Evolutionary conservation across 257 asterid species (phyloP), one percentile per base, ranked within the genome.

Genomic region (Plantago elongata): DNA sequence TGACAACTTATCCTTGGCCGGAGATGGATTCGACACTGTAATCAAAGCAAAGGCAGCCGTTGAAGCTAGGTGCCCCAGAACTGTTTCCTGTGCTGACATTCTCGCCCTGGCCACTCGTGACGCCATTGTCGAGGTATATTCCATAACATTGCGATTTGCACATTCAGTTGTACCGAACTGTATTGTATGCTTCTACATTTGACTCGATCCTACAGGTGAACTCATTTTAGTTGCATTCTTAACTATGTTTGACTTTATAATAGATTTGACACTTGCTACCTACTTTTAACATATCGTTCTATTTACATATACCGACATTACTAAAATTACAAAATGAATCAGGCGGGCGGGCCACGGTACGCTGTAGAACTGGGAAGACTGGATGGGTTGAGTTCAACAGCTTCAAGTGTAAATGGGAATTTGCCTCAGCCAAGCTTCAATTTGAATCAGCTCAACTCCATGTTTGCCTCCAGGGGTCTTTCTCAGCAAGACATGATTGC

Each of bases 21-120:
- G 98, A 69, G 98, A 91, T 17, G 98, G 98, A 34, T 91, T 91
- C 54, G 98, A 91, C 74, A 74, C 95, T 0, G 89, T 91, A 5
- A 69, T 88, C 65, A 91, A 84, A 66, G 98, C 98, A 11, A 88
- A 88, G 62, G 86, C 85, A 0, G 98, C 96, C 0, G 80, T 91
- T 0, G 96, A 91, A 57, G 83, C 87, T 2, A 52, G 68, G 0
- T 91, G 98, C 73, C 73, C 1, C 43, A 91, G 88, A 13, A 81
- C 66, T 65, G 96, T 91, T 13, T 91, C 98, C 0, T 91, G 98
- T 68, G 98, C 98, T 0, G 98, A 91, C 61, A 88, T 91, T 81
- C 90, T 91, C 9, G 88, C 92, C 17, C 44, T 91, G 77, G 96
- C 98, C 0, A 74, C 98, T 6, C 75, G 98, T 0, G 98, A 91